phyloP scores from a whole-genome alignment of 2,329 filamentous ascomycete species.

The Elsinoe perseae region DNA sequence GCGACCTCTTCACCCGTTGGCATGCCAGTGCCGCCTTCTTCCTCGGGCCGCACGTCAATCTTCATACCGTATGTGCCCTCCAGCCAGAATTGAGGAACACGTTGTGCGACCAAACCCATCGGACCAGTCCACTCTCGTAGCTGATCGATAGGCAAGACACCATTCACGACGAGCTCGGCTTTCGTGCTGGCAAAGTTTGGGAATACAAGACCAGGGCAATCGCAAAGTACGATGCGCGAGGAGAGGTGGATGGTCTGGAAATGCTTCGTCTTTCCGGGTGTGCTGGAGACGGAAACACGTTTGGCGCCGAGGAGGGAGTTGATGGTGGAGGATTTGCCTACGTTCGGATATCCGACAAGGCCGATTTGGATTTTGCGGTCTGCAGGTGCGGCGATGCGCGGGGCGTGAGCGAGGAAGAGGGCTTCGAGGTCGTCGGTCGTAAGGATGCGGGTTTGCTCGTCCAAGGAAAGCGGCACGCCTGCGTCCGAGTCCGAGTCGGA shows the following conservation, averaged over 20 bases:
- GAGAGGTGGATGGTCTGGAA: conserved; percentile 97
- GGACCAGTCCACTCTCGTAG: conserved; percentile 88
- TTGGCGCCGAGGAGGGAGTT: conserved; percentile 97
- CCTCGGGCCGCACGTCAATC: conserved; percentile 68
- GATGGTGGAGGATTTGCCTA: conserved; percentile 98
- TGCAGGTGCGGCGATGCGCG: conserved; percentile 45
- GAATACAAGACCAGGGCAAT: conserved; percentile 97
- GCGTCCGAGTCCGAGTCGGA: conserved; percentile 28
- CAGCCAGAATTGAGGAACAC: conserved; percentile 80
- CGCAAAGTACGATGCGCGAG: conserved; percentile 81
- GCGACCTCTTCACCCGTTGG: conserved; percentile 82
- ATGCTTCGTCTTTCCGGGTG: conserved; percentile 97
- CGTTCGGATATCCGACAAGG: conserved; percentile 94
- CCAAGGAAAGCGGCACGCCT: conserved; percentile 30
- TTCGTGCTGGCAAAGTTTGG: conserved; percentile 97
- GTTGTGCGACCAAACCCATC: conserved; percentile 68
- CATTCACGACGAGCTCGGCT: conserved; percentile 90
- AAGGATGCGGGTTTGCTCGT: conserved; percentile 60
- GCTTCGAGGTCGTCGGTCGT: conserved; percentile 88
- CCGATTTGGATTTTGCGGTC: conserved; percentile 76
- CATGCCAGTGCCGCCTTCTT: conserved; percentile 85
- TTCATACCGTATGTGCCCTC: conserved; percentile 92
- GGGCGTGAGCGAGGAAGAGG: conserved; percentile 72
- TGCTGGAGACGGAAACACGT: conserved; percentile 96
- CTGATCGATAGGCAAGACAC: conserved; percentile 92